These are phyloP conservation scores for Przewalskia tangutica DNA, from an alignment of 257 asterid species.

Conservation along the genomic window DNA sequence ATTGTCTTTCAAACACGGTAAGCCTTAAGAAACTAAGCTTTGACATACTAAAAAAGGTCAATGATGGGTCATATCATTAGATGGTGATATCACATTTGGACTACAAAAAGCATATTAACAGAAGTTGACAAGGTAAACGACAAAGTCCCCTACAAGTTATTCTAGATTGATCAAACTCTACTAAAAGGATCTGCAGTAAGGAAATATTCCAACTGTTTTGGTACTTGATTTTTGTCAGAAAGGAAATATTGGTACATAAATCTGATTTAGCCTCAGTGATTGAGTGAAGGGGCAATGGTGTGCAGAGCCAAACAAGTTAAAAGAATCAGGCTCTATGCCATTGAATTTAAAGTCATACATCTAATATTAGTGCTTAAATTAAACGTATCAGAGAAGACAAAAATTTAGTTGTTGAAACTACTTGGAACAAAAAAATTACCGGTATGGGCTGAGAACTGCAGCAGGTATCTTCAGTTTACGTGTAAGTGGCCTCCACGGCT, in stretches of 20 bases:
- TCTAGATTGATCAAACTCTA: background rate
- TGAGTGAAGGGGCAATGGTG: background rate
- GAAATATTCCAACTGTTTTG: background rate
- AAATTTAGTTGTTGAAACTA: background rate
- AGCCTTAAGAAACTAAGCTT: background rate
- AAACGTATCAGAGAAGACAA: background rate
- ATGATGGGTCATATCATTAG: background rate
- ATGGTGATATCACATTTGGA: background rate
- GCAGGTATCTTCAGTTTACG: conserved; percentile 80
- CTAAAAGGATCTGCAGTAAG: background rate
- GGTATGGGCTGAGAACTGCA: conserved; percentile 68
- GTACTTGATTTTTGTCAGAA: too few relatives aligned
- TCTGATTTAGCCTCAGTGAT: background rate
- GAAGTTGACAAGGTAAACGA: background rate
- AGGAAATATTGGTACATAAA: background rate
- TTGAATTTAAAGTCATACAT: background rate
- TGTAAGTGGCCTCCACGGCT: conserved; percentile 87
- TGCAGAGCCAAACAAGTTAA: background rate
- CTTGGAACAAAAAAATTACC: conserved; percentile 29
- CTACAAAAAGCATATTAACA: background rate
- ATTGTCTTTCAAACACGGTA: background rate
- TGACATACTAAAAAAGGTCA: background rate
- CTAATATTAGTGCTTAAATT: background rate
- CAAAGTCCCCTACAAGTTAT: background rate
- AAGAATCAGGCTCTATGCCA: background rate